A percentile compares a stretch with the other conserved stretches of the same genome.
These are phyloP conservation scores for Tremella yokohamensis DNA, from an alignment of 768 basidiomycete species.

Conservation along the genomic window DNA sequence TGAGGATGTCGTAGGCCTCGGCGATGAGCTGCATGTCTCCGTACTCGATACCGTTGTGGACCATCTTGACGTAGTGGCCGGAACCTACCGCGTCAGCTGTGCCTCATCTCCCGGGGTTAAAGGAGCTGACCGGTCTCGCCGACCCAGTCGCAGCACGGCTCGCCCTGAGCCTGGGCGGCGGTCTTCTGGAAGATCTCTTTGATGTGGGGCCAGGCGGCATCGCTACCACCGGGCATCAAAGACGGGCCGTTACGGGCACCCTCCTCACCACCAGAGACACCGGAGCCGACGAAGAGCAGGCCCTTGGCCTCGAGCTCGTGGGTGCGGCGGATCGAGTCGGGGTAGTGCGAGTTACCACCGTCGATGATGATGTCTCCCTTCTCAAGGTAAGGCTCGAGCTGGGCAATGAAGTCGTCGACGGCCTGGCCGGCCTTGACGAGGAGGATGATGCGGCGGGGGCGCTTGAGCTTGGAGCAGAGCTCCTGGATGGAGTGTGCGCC, in stretches of 20 bases:
- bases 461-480: slow-evolving; percentile 85
- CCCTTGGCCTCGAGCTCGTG: slow-evolving; percentile 92
- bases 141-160: slow-evolving; percentile 99
- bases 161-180: slow-evolving; percentile 87
- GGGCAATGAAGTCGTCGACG: slow-evolving; percentile 89
- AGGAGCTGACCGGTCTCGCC: slow-evolving; percentile 74
- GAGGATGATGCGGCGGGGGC: slow-evolving; percentile 92
- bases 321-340: slow-evolving; percentile 92
- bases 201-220: slow-evolving; percentile 91
- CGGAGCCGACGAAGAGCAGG: slow-evolving; percentile 93
- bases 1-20: slow-evolving; percentile 95
- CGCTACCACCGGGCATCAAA: slow-evolving; percentile 96
- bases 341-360: slow-evolving; percentile 98
- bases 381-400: slow-evolving; percentile 85
- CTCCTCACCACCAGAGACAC: slow-evolving; percentile 99
- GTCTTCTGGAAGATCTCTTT: slow-evolving; percentile 99
- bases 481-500: slow-evolving; percentile 93
- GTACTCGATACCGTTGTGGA: slow-evolving; percentile 98
- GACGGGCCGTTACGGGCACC: slow-evolving; percentile 96
- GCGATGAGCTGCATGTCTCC: slow-evolving; percentile 99
- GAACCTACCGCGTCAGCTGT: slow-evolving; percentile 25
- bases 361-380: slow-evolving; percentile 98
- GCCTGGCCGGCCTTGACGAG: slow-evolving; percentile 97
- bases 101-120: not conserved
- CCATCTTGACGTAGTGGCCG: slow-evolving; percentile 99